phyloP scores from a whole-genome alignment of 2,329 filamentous ascomycete genomes.

The Knufia petricola region DNA sequence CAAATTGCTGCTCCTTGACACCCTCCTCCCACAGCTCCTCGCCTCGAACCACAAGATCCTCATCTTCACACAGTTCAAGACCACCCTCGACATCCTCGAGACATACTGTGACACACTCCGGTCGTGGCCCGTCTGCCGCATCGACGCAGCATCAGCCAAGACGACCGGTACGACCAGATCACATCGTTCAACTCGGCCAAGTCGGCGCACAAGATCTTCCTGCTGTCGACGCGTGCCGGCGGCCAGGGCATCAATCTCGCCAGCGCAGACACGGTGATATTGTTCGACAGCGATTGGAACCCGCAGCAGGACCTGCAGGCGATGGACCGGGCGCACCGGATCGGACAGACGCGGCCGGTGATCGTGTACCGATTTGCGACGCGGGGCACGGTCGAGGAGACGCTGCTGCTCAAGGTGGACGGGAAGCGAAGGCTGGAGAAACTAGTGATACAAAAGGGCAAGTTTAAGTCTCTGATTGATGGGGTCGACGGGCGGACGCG shows the following conservation, averaged over 20 bases:
- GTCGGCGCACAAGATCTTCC: slow-evolving; percentile 59
- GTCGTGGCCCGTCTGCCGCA: slow-evolving; percentile 72
- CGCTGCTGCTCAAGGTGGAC: slow-evolving; percentile 74
- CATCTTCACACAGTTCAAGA: slow-evolving; percentile 95
- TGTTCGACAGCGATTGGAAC: slow-evolving; percentile 90
- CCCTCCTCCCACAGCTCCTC: slow-evolving; percentile 69
- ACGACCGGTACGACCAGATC: slow-evolving; percentile 60
- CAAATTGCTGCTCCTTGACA: slow-evolving; percentile 91
- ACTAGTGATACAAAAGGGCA: slow-evolving; percentile 87
- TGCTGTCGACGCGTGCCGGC: slow-evolving; percentile 82
- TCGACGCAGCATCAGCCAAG: slow-evolving; percentile 76
- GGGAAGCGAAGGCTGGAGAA: slow-evolving; percentile 89
- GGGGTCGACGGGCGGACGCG: slow-evolving; percentile 41
- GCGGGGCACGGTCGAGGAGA: slow-evolving; percentile 84
- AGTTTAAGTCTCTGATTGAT: slow-evolving; percentile 60
- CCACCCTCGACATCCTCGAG: slow-evolving; percentile 80
- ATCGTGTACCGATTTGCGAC: slow-evolving; percentile 91
- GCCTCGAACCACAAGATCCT: slow-evolving; percentile 73
- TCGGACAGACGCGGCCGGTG: slow-evolving; percentile 85
- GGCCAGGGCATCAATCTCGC: slow-evolving; percentile 94
- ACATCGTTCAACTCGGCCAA: slow-evolving; percentile 60
- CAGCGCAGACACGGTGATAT: slow-evolving; percentile 80
- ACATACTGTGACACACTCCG: slow-evolving; percentile 75
- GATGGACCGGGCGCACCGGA: slow-evolving; percentile 88
- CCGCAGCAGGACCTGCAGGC: slow-evolving; percentile 95